Percentiles rank a stretch among this genome's conserved stretches.
phyloP scores from a whole-genome alignment of 1,284 basidiomycete species.

The Moniliella sp. region DNA sequence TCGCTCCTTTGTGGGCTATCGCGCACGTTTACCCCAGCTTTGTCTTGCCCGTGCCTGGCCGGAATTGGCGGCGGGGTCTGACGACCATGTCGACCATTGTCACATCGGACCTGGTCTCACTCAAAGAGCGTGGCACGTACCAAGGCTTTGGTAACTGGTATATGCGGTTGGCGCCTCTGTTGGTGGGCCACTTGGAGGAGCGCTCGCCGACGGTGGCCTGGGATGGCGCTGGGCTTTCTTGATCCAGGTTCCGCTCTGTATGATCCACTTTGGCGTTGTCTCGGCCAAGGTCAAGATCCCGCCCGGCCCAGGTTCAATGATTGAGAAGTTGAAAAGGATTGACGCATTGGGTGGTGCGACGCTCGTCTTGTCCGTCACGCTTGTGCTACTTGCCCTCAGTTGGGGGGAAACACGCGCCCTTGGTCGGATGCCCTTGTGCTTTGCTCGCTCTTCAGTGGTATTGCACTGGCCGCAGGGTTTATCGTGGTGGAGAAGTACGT shows the following conservation, averaged over 20 bases:
- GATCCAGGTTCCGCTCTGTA: slow-evolving; percentile 33
- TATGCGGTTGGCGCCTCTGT: slow-evolving; percentile 31
- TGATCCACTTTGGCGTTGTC: slow-evolving; percentile 32
- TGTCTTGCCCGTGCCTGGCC: slow-evolving; percentile 34
- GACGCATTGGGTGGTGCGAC: slow-evolving; percentile 33
- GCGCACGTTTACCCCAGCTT: slow-evolving; percentile 22
- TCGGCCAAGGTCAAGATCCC: slow-evolving; percentile 35
- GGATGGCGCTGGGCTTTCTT: slow-evolving; percentile 32
- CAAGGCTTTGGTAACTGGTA: slow-evolving; percentile 34
- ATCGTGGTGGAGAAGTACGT: slow-evolving; percentile 38
- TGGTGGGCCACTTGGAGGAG: slow-evolving; percentile 25
- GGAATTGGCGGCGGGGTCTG: slow-evolving; percentile 38
- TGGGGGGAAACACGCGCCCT: slow-evolving; percentile 25
- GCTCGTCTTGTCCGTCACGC: slow-evolving; percentile 31
- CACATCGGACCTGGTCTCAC: slow-evolving; percentile 35
- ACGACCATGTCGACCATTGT: slow-evolving; percentile 36
- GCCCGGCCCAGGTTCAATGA: slow-evolving; percentile 30
- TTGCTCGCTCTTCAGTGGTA: slow-evolving; percentile 15
- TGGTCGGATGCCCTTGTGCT: slow-evolving; percentile 21
- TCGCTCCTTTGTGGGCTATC: slow-evolving; percentile 25
- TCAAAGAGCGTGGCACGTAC: slow-evolving; percentile 36
- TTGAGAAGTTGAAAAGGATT: slow-evolving; percentile 35
- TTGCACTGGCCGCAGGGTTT: slow-evolving; percentile 43
- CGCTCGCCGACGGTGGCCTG: slow-evolving; percentile 16
- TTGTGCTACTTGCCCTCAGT: slow-evolving; percentile 32